Evolutionary conservation across 345 rosid genomes (phyloP).

Genomic region (Microcos paniculata): DNA sequence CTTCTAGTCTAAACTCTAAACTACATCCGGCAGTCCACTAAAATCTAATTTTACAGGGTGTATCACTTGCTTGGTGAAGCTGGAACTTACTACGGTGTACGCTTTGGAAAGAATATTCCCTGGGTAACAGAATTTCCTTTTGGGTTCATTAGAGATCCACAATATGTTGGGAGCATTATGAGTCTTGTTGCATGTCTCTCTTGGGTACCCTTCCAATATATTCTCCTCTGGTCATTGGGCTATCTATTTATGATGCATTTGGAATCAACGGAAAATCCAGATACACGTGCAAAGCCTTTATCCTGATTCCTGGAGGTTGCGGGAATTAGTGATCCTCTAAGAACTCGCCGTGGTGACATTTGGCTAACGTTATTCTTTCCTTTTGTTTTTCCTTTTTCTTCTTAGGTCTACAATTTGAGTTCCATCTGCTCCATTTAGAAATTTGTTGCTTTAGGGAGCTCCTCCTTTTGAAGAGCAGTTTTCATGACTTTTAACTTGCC

Average conservation of each 20-base stretch:
- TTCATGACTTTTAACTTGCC: not conserved
- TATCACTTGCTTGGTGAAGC: constrained; percentile 90
- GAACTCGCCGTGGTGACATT: not conserved
- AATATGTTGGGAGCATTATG: constrained; percentile 81
- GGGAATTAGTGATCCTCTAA: not conserved
- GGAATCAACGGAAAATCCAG: constrained; percentile 69
- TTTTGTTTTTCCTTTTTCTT: no score
- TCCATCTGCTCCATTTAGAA: not conserved
- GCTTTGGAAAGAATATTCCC: constrained; percentile 73
- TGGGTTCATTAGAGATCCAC: constrained; percentile 88
- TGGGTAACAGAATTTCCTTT: constrained; percentile 94
- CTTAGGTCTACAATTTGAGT: not conserved
- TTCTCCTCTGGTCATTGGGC: constrained; percentile 73
- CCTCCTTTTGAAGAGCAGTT: not conserved
- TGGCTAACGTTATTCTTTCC: not conserved
- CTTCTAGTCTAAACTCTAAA: not conserved
- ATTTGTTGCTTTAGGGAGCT: not conserved
- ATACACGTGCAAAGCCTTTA: constrained; percentile 61
- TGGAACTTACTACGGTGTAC: constrained; percentile 85
- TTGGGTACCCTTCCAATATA: constrained; percentile 85
- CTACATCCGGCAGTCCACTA: not conserved
- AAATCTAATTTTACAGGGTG: constrained; percentile 49
- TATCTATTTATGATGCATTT: constrained; percentile 62
- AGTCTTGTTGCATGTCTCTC: constrained; percentile 71
- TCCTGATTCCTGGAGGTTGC: constrained; percentile 33